A percentile compares a stretch with the other conserved stretches of the same genome.
phyloP scores from a whole-genome alignment of 441 rosid species.

The Populus hybrid region DNA sequence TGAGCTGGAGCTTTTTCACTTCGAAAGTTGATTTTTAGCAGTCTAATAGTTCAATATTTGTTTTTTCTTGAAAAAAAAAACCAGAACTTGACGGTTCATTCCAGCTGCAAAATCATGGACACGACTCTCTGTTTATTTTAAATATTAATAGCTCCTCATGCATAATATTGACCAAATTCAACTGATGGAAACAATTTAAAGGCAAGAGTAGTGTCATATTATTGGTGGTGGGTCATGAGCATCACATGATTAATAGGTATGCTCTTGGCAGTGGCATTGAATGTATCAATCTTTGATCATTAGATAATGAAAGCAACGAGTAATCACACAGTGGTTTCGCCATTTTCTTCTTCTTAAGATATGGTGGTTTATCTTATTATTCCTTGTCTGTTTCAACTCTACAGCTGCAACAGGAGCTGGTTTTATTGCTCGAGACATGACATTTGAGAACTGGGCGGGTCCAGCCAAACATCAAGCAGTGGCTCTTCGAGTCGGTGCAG shows the following conservation, averaged over 20 bases:
- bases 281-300: neutral
- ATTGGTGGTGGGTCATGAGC: constrained; percentile 22
- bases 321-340: neutral
- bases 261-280: neutral
- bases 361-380: neutral
- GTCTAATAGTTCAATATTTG: too few relatives aligned
- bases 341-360: neutral
- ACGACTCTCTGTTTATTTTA: neutral
- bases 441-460: constrained; percentile 87
- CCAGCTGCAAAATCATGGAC: too few relatives aligned
- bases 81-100: too few relatives aligned
- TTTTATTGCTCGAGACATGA: constrained; percentile 78
- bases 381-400: neutral
- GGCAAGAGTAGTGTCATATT: constrained; percentile 4
- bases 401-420: constrained; percentile 92
- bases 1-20: too few relatives aligned
- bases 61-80: too few relatives aligned
- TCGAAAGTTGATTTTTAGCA: too few relatives aligned
- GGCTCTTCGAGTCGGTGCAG: constrained; percentile 86
- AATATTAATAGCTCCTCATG: neutral
- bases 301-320: neutral
- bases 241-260: neutral
- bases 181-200: constrained; percentile 8
- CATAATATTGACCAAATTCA: neutral
- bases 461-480: constrained; percentile 92